These are phyloP conservation scores for Pythium inflatum DNA, from an alignment of 352 stramenopile species.

Conservation along the genomic window DNA sequence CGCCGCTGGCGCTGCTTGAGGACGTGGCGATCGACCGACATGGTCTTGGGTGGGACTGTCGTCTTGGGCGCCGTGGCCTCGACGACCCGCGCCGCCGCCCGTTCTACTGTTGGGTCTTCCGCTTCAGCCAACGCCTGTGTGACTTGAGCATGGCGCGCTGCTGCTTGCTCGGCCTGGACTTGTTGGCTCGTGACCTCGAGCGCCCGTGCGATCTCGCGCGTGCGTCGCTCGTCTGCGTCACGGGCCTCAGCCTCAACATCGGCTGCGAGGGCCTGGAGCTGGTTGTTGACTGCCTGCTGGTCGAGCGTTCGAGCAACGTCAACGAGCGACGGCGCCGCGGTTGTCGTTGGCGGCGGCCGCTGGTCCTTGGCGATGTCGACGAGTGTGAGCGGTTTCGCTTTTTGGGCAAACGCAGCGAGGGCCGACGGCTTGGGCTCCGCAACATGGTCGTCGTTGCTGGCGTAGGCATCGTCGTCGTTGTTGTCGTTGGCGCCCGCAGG, in stretches of 20 bases:
- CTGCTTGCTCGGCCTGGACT: conserved; percentile 39
- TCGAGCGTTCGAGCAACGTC: conserved; percentile 25
- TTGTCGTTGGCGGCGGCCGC: neutral
- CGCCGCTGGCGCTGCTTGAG: conserved; percentile 37
- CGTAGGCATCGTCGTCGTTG: conserved; percentile 17
- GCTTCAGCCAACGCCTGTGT: conserved; percentile 39
- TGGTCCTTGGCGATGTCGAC: conserved; percentile 46
- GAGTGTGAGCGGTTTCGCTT: conserved; percentile 23
- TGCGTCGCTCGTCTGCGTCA: conserved; percentile 18
- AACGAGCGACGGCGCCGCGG: conserved; percentile 22
- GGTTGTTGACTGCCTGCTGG: conserved; percentile 12
- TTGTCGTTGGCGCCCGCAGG: neutral
- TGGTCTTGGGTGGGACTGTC: neutral
- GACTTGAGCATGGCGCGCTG: conserved; percentile 34
- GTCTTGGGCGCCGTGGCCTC: conserved; percentile 1
- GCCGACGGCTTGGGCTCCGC: neutral
- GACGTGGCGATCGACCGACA: conserved; percentile 43
- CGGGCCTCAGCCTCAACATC: conserved; percentile 50
- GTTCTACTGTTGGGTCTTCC: conserved; percentile 15
- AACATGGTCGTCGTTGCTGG: conserved; percentile 8
- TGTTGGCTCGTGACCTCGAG: conserved; percentile 33
- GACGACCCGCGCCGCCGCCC: conserved; percentile 30
- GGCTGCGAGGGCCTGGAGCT: conserved; percentile 38
- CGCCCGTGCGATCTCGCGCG: conserved; percentile 32
- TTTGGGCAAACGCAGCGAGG: conserved; percentile 4